Evolutionary conservation across 2,329 filamentous ascomycete genomes (phyloP), one percentile per base, ranked within the genome.

Genomic region (Colletotrichum endophyticum): DNA sequence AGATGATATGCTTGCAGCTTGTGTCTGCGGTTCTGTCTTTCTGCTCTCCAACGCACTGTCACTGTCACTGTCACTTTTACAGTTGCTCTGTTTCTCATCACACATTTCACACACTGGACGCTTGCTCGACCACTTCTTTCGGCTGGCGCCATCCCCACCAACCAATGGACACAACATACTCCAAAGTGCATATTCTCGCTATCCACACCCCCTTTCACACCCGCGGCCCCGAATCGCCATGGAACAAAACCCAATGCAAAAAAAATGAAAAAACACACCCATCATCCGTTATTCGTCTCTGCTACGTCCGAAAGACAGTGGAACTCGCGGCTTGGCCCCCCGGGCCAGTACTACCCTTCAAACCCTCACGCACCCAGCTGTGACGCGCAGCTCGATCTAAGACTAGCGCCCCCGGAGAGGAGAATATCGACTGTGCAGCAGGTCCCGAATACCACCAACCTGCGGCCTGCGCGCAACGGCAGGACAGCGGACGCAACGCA

Each of bases 331-430:
- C 70, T 66, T 36, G 73, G 57, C 70, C 69, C 69, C 62, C 34
- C 28, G 36, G 28, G 69, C 71, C 59, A 59, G 13, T 59, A 16
- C 22, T 59, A 59, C 56, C 22, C 56, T 27, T 39, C 68, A 69
- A 70, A 22, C 73, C 64, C 63, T 73, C 44, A 73, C 70, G 70
- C 73, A 73, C 64, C 44, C 64, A 64, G 70, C 59, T 69, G 70
- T 76, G 73, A 76, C 73, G 73, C 73, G 73, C 73, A 76, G 73
- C 64, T 76, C 70, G 73, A 76, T 76, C 70, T 73, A 64, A 76
- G 70, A 73, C 73, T 73, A 76, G 73, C 70, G 64, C 27, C 70
- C 22, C 19, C 64, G 70, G 57, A 69, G 64, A 73, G 64, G 73
- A 76, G 66, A 75, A 73, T 70, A 63, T 75, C 73, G 64, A 73